These are phyloP conservation scores for Tulasnella sp. DNA, from an alignment of 768 basidiomycete genomes.

Conservation along the genomic window DNA sequence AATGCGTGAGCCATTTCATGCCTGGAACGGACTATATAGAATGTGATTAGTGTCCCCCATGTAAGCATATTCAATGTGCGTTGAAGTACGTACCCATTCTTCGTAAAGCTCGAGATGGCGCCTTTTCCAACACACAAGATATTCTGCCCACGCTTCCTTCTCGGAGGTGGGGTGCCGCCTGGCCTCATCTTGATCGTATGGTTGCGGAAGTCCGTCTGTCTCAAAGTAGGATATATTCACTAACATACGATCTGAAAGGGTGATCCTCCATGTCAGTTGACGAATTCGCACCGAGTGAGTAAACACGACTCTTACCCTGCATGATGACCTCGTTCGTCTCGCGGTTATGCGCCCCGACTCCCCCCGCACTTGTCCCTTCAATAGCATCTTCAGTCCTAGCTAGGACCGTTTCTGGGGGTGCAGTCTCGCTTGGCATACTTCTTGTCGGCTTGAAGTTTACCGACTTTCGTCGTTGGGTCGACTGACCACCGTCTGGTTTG, in stretches of 20 bases:
- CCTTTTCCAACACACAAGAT: slow-evolving; percentile 74
- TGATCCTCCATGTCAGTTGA: not conserved
- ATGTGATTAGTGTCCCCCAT: slow-evolving; percentile 15
- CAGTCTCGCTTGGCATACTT: slow-evolving; percentile 27
- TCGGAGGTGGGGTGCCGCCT: slow-evolving; percentile 49
- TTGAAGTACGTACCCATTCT: slow-evolving; percentile 53
- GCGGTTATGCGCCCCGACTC: slow-evolving; percentile 16
- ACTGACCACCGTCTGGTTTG: not conserved
- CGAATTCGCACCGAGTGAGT: not conserved
- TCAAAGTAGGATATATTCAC: slow-evolving; percentile 61
- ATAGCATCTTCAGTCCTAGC: slow-evolving; percentile 45
- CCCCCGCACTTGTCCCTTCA: slow-evolving; percentile 47
- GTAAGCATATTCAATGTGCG: too few relatives aligned
- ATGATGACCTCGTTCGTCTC: slow-evolving; percentile 46
- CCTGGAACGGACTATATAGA: slow-evolving; percentile 36
- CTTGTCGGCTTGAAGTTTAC: slow-evolving; percentile 20
- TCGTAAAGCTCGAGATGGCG: slow-evolving; percentile 72
- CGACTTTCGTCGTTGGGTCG: slow-evolving; percentile 22
- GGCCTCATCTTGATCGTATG: slow-evolving; percentile 59
- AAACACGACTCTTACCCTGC: slow-evolving; percentile 42
- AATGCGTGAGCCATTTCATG: slow-evolving; percentile 54
- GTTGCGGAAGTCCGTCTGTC: slow-evolving; percentile 35
- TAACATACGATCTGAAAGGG: slow-evolving; percentile 70
- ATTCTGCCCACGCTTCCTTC: slow-evolving; percentile 67
- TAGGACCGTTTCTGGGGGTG: slow-evolving; percentile 54